A percentile compares a stretch with the other conserved stretches of the same genome.
These are phyloP conservation scores for Eucalyptus curtisii DNA, from an alignment of 345 rosid genomes.

Conservation along the genomic window DNA sequence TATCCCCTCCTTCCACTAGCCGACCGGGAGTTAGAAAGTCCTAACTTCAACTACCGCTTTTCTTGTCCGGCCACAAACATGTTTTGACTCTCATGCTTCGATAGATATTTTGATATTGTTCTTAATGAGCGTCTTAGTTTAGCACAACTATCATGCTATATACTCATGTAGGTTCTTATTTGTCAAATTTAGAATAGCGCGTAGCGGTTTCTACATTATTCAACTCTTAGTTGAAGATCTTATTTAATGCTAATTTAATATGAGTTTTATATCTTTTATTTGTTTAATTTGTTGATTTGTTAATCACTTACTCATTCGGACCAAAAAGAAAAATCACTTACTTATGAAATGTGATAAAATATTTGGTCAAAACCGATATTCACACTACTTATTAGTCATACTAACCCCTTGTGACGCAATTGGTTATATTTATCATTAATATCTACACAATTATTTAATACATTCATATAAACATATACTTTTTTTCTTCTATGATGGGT, in stretches of 20 bases:
- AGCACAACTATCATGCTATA: not conserved
- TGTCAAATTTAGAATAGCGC: not conserved
- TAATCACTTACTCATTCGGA: not conserved
- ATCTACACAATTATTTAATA: not conserved
- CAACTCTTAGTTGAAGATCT: not conserved
- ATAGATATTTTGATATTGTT: not conserved
- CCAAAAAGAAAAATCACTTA: not conserved
- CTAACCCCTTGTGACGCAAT: not conserved
- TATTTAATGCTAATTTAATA: not conserved
- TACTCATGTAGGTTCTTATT: not conserved
- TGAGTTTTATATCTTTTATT: not conserved
- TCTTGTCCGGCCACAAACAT: not conserved
- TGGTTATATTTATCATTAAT: not conserved
- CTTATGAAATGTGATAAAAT: not conserved
- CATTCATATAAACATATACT: not conserved
- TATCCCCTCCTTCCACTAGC: not conserved
- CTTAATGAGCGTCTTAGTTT: not conserved
- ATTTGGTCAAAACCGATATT: not conserved
- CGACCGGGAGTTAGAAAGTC: not conserved
- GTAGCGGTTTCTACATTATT: not conserved
- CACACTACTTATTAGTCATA: not conserved
- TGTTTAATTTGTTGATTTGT: not conserved
- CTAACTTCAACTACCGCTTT: not conserved
- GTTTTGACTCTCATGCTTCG: not conserved
- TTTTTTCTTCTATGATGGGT: not conserved